Evolutionary conservation across 2,329 filamentous ascomycete species (phyloP), one percentile per base, ranked within the genome.

Genomic region (Talaromyces verruculosus): DNA sequence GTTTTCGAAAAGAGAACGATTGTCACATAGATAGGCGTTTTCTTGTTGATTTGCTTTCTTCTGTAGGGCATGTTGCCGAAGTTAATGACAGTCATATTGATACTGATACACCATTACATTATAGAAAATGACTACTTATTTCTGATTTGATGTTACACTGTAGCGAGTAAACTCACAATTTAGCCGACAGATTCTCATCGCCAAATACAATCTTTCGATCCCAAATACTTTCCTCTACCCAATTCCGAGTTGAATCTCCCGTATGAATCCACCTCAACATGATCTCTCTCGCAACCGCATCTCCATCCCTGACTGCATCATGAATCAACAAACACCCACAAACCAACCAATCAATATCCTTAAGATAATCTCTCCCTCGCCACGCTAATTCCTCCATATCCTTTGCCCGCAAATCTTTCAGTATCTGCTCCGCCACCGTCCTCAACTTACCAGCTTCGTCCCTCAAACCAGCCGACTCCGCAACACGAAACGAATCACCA

Each of bases 391-490:
- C 73, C 35, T 77, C 74, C n/a, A 45, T 64, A 19, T 61, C 67
- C 43, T 64, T 67, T 17, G 22, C 10, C 3, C 43, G 39, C 19
- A 67, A 59, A 8, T 65, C 61, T 51, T 47, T 67, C 15, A 67
- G 58, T 19, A 61, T 47, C 22, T 49, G 75, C 76, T 59, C 82
- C 77, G 41, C 71, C 76, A 0, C 68, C 67, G 1, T 77, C 77
- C 65, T 85, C 83, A 28, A 83, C 74, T 43, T 86, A 69, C 78
- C n/a, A 84, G 51, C 51, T 35, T 66, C 64, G 1, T 33, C 25
- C 22, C 11, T 43, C 3, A 66, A 58, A 5, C 45, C 64, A 3
- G 58, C 19, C 37, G 41, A 63, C 25, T 51, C 43, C 15, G 59
- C 64, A 17, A 53, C 43, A 60, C 2, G 74, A 55, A 83, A 79